These are phyloP conservation scores for Volvox carteri DNA, from an alignment of 163 green algal species.

Conservation along the genomic window DNA sequence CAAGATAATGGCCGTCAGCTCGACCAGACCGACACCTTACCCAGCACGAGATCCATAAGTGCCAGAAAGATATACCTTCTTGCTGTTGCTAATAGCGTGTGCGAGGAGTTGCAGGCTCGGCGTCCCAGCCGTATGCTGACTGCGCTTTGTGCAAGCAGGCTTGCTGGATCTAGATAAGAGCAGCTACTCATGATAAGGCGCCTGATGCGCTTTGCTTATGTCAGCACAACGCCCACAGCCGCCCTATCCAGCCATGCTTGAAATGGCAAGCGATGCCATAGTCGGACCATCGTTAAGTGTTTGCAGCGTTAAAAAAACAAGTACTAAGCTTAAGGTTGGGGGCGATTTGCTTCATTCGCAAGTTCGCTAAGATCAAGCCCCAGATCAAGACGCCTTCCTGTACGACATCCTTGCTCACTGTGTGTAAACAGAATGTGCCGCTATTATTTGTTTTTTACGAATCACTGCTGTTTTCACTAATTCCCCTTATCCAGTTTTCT, in stretches of 20 bases:
- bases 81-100: conserved; percentile 22
- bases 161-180: conserved; percentile 36
- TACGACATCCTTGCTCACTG: not conserved
- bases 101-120: conserved; percentile 26
- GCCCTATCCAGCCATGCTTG: not conserved
- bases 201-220: not conserved
- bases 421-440: not conserved
- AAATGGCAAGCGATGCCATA: not conserved
- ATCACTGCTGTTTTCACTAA: not conserved
- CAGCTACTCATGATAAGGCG: conserved; percentile 34
- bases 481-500: not conserved
- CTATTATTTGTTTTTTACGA: not conserved
- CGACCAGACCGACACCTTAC: not conserved
- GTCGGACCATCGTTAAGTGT: not conserved
- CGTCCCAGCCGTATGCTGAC: conserved; percentile 21
- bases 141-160: conserved; percentile 36
- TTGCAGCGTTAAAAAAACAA: not conserved
- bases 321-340: not conserved
- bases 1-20: not conserved
- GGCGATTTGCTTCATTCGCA: not conserved
- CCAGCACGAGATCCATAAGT: not conserved
- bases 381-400: not conserved
- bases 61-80: not conserved
- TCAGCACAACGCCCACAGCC: not conserved
- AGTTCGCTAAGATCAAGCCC: not conserved